Base-by-base conservation (phyloP, 1,139 yeast genomes). In the Lodderomyces metapsilosis region DNA sequence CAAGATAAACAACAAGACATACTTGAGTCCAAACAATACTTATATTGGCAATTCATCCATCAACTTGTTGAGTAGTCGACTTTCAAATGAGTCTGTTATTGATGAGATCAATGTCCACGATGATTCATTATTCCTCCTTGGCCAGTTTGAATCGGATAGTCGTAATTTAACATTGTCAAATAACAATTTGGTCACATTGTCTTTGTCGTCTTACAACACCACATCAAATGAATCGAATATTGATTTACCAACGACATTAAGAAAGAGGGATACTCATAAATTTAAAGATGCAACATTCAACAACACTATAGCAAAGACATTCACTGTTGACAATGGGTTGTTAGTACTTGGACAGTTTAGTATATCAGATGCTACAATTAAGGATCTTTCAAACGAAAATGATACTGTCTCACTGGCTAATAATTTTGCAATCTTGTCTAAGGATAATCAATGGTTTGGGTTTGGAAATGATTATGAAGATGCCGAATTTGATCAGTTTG, bases 41-140 rank as follows among this genome's bases (percentile, higher is more conserved):
- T 74, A 71, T 43, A 78, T 87, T 36, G 88, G 89, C 0, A 80
- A 85, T 53, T 80, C 94, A 0, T 66, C 86, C 0, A 64, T 91
- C 40, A 88, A 88, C 51, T 49, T 60, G n/a, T 61, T 85, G 34
- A 88, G 95, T 24, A 62, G 76, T 0, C 49, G 62, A 16, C 58
- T 84, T 2, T 59, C 76, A 1, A 52, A 61, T 2, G 62, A 66
- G 48, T 73, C 85, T 1, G 57, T 54, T 5, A 63, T 85, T 5
- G 59, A 58, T 8, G 53, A 64, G 54, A 45, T 61, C 66, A 58
- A 60, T 39, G 43, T 55, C 11, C 45, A 57, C 5, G 41, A 47
- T 20, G 47, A 52, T 13, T 76, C 56, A 1, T 55, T 72, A 34
- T 40, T 61, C 5, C 39, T 72, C 8, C 56, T 64, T 37, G 94